Evolutionary conservation across 352 stramenopile species (phyloP).

Genomic region (Phytophthora litchii): DNA sequence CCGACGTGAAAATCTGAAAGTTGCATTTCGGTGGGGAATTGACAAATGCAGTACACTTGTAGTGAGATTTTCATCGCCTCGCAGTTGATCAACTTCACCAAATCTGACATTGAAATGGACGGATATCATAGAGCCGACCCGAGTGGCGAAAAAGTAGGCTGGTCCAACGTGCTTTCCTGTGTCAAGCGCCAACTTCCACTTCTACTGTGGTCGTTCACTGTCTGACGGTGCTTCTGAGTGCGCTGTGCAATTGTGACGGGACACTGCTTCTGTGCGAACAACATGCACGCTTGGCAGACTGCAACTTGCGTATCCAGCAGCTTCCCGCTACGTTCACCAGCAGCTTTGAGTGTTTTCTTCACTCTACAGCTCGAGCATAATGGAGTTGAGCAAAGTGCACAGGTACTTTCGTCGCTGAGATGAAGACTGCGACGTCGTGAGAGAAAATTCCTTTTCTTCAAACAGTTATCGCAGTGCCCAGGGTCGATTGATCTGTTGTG

Average conservation of each 20-base stretch:
- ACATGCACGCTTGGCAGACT: conserved; percentile 10
- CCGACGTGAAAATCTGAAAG: conserved; percentile 19
- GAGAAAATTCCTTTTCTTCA: conserved; percentile 4
- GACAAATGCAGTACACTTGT: no score
- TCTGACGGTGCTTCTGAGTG: conserved; percentile 3
- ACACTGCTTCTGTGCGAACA: conserved; percentile 12
- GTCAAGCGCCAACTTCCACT: conserved; percentile 2
- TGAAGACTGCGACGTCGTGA: conserved; percentile 6
- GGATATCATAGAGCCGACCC: conserved; percentile 5
- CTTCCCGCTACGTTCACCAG: conserved; percentile 2
- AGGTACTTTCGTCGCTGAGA: conserved; percentile 4
- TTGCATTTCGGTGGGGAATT: no score
- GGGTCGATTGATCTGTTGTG: not conserved
- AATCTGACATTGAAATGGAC: conserved; percentile 14
- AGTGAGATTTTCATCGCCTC: no score
- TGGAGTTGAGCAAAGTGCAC: conserved; percentile 9
- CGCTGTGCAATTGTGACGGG: conserved; percentile 2
- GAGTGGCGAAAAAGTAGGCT: conserved; percentile 8
- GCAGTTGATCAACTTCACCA: conserved; percentile 6
- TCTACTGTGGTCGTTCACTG: not conserved
- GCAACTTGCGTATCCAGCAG: conserved; percentile 8
- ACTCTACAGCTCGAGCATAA: conserved; percentile 13
- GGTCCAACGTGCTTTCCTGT: conserved; percentile 1
- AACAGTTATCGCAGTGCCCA: conserved; percentile 5
- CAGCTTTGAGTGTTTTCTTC: conserved; percentile 9